Conservation (phyloP, 495 filamentous ascomycete genomes). For the Sabuloglossum arenarium region DNA sequence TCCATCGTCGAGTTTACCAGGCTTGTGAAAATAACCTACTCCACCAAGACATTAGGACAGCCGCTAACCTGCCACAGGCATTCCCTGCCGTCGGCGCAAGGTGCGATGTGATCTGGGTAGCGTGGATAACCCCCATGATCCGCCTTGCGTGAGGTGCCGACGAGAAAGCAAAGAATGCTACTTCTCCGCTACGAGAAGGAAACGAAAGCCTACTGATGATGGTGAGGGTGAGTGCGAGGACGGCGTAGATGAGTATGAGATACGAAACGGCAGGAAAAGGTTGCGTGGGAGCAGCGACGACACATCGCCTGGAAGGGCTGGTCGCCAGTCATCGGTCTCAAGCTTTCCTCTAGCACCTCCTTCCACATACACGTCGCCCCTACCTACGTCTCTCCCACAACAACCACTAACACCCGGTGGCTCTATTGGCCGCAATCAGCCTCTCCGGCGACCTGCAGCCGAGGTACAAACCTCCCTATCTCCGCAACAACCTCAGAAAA, state of each 20-base stretch:
- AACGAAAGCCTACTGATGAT: constrained; percentile 56
- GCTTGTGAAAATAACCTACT: neutral
- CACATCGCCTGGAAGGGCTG: constrained; percentile 5
- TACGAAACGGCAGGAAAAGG: constrained; percentile 19
- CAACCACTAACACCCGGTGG: constrained; percentile 41
- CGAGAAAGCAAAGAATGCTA: constrained; percentile 88
- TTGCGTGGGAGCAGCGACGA: constrained; percentile 9
- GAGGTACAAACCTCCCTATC: constrained; percentile 8
- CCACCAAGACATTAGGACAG: neutral
- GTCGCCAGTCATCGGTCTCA: constrained; percentile 3
- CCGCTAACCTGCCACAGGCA: constrained; percentile 20
- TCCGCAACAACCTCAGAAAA: constrained; percentile 8
- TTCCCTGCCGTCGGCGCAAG: constrained; percentile 77
- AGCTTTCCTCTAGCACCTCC: constrained; percentile 10
- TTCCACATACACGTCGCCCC: constrained; percentile 18
- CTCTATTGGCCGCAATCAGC: constrained; percentile 33
- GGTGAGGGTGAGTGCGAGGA: constrained; percentile 17
- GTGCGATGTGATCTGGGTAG: constrained; percentile 86
- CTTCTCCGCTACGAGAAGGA: constrained; percentile 89
- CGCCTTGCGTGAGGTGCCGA: constrained; percentile 83
- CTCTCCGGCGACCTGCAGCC: constrained; percentile 27
- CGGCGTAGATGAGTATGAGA: constrained; percentile 14
- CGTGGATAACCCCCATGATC: constrained; percentile 85
- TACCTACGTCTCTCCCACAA: constrained; percentile 23
- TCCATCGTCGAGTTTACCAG: neutral